These are phyloP conservation scores for Fusarium scirpi DNA, from an alignment of 2,329 filamentous ascomycete genomes.

Conservation along the genomic window DNA sequence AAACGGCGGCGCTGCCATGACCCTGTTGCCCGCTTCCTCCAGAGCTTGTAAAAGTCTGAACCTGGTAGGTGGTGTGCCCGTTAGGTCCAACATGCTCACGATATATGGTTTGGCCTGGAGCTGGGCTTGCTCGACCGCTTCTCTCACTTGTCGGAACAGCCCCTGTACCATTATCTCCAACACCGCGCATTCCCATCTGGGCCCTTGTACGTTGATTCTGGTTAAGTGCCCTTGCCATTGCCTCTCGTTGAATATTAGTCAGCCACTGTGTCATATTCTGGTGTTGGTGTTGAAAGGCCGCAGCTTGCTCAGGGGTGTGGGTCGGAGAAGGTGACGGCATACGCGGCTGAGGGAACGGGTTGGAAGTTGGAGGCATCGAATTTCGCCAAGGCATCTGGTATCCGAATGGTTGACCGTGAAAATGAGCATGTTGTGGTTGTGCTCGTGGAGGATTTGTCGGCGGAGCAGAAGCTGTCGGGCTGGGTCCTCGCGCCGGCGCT, in stretches of 20 bases:
- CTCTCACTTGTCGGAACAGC: slow-evolving; percentile 42
- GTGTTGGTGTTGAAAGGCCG: slow-evolving; percentile 55
- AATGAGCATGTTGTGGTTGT: slow-evolving; percentile 33
- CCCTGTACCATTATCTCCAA: slow-evolving; percentile 50
- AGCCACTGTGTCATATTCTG: slow-evolving; percentile 60
- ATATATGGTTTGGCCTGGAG: slow-evolving; percentile 49
- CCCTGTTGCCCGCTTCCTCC: slow-evolving; percentile 27
- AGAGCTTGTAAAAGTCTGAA: slow-evolving; percentile 52
- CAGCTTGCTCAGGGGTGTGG: slow-evolving; percentile 47
- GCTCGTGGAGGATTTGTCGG: slow-evolving; percentile 41
- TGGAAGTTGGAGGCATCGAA: slow-evolving; percentile 45
- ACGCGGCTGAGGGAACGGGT: slow-evolving; percentile 47
- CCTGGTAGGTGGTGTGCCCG: slow-evolving; percentile 51
- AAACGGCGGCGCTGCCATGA: slow-evolving; percentile 37
- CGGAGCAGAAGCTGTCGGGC: slow-evolving; percentile 42
- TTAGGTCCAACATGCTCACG: slow-evolving; percentile 52
- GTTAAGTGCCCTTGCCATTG: slow-evolving; percentile 56
- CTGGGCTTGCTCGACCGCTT: slow-evolving; percentile 50
- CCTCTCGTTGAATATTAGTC: slow-evolving; percentile 61
- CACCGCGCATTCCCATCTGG: slow-evolving; percentile 56
- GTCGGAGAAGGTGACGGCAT: slow-evolving; percentile 50
- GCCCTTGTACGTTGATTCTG: slow-evolving; percentile 59
- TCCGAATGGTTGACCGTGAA: slow-evolving; percentile 40
- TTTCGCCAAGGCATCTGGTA: slow-evolving; percentile 50
- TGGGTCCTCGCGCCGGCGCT: slow-evolving; percentile 45